phyloP scores from a whole-genome alignment of 225 moss, liverwort and hornwort species.

The Pseudoscleropodium purum region DNA sequence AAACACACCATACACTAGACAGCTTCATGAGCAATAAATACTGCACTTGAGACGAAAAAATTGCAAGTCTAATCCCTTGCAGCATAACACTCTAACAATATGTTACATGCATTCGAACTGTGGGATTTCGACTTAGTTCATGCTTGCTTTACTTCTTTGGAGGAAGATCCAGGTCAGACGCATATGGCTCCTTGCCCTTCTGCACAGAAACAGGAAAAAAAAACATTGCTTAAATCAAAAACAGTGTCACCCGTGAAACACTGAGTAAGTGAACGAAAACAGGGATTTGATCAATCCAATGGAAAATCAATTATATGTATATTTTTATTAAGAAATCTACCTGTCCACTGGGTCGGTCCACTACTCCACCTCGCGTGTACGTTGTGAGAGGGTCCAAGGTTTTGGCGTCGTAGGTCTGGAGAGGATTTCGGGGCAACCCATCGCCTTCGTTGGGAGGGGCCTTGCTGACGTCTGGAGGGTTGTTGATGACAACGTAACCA shows the following conservation, averaged over 20 bases:
- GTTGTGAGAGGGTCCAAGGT: constrained; percentile 59
- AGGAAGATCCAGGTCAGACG: constrained; percentile 54
- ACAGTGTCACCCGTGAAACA: not conserved
- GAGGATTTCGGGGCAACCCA: constrained; percentile 47
- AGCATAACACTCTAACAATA: constrained; percentile 4
- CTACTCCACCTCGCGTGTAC: constrained; percentile 47
- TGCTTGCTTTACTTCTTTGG: constrained; percentile 26
- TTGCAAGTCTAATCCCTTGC: not conserved
- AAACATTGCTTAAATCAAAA: not conserved
- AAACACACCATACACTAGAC: not conserved
- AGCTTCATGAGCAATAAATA: not conserved
- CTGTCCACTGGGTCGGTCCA: constrained; percentile 45
- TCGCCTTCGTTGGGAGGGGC: constrained; percentile 56
- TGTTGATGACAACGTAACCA: constrained; percentile 57
- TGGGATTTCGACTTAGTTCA: constrained; percentile 4
- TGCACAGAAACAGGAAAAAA: constrained; percentile 11
- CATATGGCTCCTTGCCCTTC: constrained; percentile 61
- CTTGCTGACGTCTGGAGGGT: constrained; percentile 51
- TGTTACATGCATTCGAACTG: constrained; percentile 20
- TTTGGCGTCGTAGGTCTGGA: constrained; percentile 41
- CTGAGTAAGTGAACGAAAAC: not conserved
- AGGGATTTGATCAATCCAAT: not conserved
- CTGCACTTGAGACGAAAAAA: not conserved
- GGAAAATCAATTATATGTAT: not conserved
- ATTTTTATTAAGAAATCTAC: not conserved